Evolutionary conservation across 768 basidiomycete species (phyloP).

Genomic region (Panaeolus papilionaceus): DNA sequence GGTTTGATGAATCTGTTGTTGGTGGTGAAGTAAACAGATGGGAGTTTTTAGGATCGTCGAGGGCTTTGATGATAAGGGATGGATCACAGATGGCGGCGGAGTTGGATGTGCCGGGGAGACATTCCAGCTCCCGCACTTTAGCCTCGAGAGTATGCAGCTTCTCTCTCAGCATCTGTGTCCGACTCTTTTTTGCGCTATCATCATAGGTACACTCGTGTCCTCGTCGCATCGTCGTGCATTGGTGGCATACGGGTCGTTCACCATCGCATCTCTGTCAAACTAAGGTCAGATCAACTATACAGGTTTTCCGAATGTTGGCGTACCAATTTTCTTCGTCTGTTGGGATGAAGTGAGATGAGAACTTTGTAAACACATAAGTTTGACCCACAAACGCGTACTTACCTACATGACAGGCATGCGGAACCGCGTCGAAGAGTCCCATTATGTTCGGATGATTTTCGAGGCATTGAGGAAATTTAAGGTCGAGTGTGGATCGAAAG

Average conservation of each 20-base stretch:
- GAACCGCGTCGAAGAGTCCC: constrained; percentile 45
- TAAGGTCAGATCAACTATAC: constrained; percentile 11
- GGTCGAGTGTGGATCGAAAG: neutral
- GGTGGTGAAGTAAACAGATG: constrained; percentile 13
- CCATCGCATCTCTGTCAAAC: constrained; percentile 64
- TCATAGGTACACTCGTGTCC: constrained; percentile 62
- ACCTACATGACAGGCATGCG: constrained; percentile 53
- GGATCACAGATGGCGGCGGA: constrained; percentile 15
- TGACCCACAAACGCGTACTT: constrained; percentile 25
- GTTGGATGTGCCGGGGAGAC: constrained; percentile 35
- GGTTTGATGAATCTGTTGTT: constrained; percentile 8
- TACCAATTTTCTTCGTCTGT: constrained; percentile 53
- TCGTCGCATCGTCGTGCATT: constrained; percentile 61
- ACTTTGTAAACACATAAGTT: neutral
- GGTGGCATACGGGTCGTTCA: constrained; percentile 57
- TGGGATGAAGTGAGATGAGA: constrained; percentile 1
- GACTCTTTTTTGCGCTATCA: constrained; percentile 63
- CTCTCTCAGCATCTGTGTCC: constrained; percentile 63
- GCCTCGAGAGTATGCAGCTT: constrained; percentile 60
- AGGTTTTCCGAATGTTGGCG: constrained; percentile 20
- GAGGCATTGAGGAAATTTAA: constrained; percentile 23
- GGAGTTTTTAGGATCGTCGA: constrained; percentile 11
- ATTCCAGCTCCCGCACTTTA: constrained; percentile 59
- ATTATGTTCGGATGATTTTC: constrained; percentile 29
- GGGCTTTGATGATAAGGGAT: constrained; percentile 11